These are phyloP conservation scores for Cucurbita pepo DNA, from an alignment of 306 rosid genomes.

Conservation along the genomic window DNA sequence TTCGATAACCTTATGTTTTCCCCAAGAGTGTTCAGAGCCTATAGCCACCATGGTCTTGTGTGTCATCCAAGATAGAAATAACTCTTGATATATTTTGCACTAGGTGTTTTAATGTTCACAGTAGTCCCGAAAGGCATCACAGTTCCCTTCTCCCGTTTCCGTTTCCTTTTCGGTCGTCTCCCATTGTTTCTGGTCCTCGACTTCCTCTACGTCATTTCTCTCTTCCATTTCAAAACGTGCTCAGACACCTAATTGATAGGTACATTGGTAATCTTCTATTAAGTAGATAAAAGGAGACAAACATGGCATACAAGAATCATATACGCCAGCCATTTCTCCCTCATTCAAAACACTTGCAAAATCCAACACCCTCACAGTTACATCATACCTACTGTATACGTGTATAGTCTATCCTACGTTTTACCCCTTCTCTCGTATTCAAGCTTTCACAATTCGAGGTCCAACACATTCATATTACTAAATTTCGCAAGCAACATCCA, in stretches of 20 bases:
- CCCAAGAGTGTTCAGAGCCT: not conserved
- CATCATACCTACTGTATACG: no score
- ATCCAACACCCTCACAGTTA: no score
- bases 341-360: no score
- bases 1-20: no score
- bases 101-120: not conserved
- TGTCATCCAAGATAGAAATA: not conserved
- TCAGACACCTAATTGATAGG: not conserved
- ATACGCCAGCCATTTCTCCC: no score
- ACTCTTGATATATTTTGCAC: not conserved
- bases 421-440: no score
- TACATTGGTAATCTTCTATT: not conserved
- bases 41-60: not conserved
- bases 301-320: no score
- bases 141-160: not conserved
- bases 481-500: not conserved
- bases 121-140: not conserved
- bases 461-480: not conserved
- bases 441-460: no score
- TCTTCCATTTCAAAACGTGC: not conserved
- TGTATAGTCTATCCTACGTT: no score
- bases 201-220: not conserved
- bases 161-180: not conserved
- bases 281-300: no score
- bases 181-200: not conserved